phyloP scores from a whole-genome alignment of 1,284 basidiomycete species.

The Sphaerobolus stellatus region DNA sequence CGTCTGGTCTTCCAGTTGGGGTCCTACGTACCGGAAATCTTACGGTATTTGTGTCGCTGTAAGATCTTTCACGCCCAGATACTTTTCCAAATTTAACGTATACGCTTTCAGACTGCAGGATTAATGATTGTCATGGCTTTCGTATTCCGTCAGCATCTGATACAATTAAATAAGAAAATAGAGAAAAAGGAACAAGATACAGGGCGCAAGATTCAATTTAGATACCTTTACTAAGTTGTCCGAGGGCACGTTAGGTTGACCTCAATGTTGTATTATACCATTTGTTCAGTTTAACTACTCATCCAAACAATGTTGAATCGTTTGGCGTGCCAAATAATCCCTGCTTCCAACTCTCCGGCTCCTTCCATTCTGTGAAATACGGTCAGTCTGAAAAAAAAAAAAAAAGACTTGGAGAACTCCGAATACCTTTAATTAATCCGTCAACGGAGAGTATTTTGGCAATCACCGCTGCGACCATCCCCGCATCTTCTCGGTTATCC shows the following conservation, averaged over 20 bases:
- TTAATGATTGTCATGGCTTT: constrained; percentile 51
- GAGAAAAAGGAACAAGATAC: constrained; percentile 44
- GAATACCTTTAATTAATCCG: constrained; percentile 19
- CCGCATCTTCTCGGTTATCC: constrained; percentile 74
- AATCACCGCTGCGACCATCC: constrained; percentile 55
- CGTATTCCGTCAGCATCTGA: constrained; percentile 52
- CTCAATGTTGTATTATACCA: no score
- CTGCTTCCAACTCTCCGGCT: constrained; percentile 63
- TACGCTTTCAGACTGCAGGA: constrained; percentile 11
- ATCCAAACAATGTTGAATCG: constrained; percentile 70
- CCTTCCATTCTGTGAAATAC: constrained; percentile 48
- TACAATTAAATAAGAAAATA: constrained; percentile 44
- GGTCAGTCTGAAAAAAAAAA: not conserved
- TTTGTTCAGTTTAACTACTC: constrained; percentile 18
- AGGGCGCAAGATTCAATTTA: constrained; percentile 44
- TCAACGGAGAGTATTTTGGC: constrained; percentile 48
- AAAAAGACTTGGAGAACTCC: not conserved
- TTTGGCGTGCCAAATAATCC: constrained; percentile 73
- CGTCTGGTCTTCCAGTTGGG: constrained; percentile 43
- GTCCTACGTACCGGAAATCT: constrained; percentile 41
- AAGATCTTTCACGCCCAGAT: constrained; percentile 2
- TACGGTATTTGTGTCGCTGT: constrained; percentile 53
- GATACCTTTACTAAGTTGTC: constrained; percentile 38
- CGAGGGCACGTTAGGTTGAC: not conserved
- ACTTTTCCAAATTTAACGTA: not conserved